Base-by-base conservation (phyloP, 2,329 filamentous ascomycete species). In the Penicillium sp. region DNA sequence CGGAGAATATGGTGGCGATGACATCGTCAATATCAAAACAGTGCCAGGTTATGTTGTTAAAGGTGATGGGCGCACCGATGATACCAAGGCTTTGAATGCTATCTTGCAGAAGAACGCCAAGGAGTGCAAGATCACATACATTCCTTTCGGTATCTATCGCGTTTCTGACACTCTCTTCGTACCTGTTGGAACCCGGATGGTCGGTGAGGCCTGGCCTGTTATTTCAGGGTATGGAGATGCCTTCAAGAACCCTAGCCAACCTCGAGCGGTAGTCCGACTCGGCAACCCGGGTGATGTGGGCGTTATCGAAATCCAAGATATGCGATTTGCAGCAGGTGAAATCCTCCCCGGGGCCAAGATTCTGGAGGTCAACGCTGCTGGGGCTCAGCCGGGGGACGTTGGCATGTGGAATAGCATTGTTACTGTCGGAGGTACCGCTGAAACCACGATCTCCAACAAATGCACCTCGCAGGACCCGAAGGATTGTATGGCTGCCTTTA, bases 121-220 rank as follows among this genome's bases (percentile, higher is more conserved):
- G 1, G 53, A 59, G n/a, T 68, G 67, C 58, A 69, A 70, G 54
- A 58, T 72, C 21, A 69, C 63, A 18, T 72, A 66, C 29, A 66
- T 72, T 48, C 70, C 70, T 3, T 66, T 63, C 13, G 69, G 70
- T 26, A 62, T 68, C 0, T 72, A 82, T 56, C 63, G 78, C 6
- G 75, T 81, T 11, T 75, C 69, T 1, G 69, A 76, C 29, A 82
- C 80, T 0, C 62, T 83, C 21, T 62, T 68, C n/a, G 65, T 82
- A 24, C 80, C 80, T 0, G 65, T 72, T 5, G 76, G 79, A 13
- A 79, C 80, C 2, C 75, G 77, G 2, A 78, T 86, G 31, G 73
- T 83, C 6, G 84, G 84, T 26, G 80, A 85, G 64, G 79, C 76
- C 1, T 83, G 81, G 75, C 74, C 81, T 7, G 72, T 74, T 5